Evolutionary conservation across 1,139 yeast genomes (phyloP), one percentile per base, ranked within the genome.

Genomic region (Debaryomycetaceae sp.): DNA sequence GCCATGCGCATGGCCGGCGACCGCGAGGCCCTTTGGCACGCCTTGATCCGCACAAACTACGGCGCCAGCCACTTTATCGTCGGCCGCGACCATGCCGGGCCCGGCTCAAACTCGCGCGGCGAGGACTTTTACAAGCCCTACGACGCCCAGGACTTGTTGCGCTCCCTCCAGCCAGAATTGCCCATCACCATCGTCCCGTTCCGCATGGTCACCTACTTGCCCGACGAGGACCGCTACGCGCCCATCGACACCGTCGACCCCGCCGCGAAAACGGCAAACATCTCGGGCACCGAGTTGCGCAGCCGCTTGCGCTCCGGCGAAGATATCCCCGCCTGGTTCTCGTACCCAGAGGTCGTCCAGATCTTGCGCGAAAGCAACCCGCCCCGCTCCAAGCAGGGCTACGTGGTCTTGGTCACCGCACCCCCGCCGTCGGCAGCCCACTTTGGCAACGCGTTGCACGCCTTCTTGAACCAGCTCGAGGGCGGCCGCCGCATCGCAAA

Each of bases 1-100:
- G 97, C 97, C 28, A 87, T 87, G 97, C 77, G 97, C 68, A 87
- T 87, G 97, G 96, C 93, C 37, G 97, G 97, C 56, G 96, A 90
- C 56, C 77, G 95, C 55, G 97, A 87, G 62, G 97, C 97, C 21
- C 80, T 87, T 31, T 87, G 97, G 97, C 97, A 87, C 54, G 95
- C 96, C 16, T 80, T 87, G 50, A 87, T 87, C 52, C 80, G 97
- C 62, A 83, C 86, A 68, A 87, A 87, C 61, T 86, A 80, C 53
- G 97, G 97, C 53, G 95, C 94, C 32, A 82, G 95, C 32, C 97
- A 87, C 56, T 87, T 87, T 60, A 90, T 90, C 49, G 95, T 87
- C 32, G 97, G 98, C 37, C 78, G 98, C 65, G 96, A 87, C 56
- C 97, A 87, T 51, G 96, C 96, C 34, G 97, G 97, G 37, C 97